Base-by-base conservation (phyloP, 345 rosid genomes). In the Zanthoxylum bungeanum region DNA sequence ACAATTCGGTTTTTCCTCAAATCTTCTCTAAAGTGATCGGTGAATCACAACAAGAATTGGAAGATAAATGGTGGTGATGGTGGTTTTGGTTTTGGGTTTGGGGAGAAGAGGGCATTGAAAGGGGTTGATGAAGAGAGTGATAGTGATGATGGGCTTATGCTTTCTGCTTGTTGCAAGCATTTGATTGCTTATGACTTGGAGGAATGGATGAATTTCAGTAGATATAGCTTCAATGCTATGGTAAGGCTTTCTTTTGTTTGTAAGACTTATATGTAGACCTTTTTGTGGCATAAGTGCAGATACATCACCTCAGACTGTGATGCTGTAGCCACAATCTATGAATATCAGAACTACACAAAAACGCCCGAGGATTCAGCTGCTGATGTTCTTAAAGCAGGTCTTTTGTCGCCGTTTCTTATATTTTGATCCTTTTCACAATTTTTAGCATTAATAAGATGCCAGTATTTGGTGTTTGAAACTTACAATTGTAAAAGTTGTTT, bases 91-190 rank as follows among this genome's bases (percentile, higher is more conserved):
- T 46, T 21, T 74, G 64, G 75, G 24, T 76, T 68, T 72, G 75
- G 47, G 24, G 66, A 60, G 67, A 67, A 51, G 64, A 81, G 86
- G 76, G 58, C 72, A 40, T 70, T 84, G 64, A 63, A 55, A 52
- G 79, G 60, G 24, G 71, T 64, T 11, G 79, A 39, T 28, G 75
- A 44, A 63, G 84, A 66, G 47, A 73, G 30, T 77, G 86, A 77
- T 53, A 83, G 70, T 39, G 84, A 33, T 79, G 86, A 60, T 69
- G 72, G 73, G 17, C 85, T 94, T 60, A 86, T 92, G 97, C 69
- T 92, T 28, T 94, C 98, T 76, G 97, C 97, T 79, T 92, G 98
- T 80, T 94, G 97, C 72, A 94, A 94, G 78, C 97, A 94, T 79
- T 80, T 85, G 74, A 90, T 87, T 82, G 97, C 97, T 36, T 94